These are phyloP conservation scores for Paecilomyces formosus DNA, from an alignment of 2,329 filamentous ascomycete species.

Conservation along the genomic window DNA sequence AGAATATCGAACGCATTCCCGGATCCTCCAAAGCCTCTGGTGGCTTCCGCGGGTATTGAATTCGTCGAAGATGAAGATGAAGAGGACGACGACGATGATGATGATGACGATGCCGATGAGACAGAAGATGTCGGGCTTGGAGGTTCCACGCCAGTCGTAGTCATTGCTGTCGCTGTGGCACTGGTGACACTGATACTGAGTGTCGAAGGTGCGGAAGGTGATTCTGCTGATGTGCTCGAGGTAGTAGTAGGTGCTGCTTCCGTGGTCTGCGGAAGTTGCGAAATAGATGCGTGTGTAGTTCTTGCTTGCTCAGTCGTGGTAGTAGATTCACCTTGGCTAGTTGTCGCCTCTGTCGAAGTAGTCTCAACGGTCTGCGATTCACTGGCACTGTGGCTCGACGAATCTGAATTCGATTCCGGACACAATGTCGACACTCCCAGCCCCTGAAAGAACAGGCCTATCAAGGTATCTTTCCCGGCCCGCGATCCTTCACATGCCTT, in stretches of 20 bases:
- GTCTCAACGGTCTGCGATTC: background rate
- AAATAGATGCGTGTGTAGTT: background rate
- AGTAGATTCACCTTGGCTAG: background rate
- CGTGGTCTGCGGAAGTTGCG: background rate
- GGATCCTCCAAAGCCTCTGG: background rate
- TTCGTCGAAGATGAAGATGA: background rate
- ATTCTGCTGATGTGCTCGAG: background rate
- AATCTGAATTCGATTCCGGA: background rate
- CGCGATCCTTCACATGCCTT: background rate
- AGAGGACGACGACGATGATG: background rate
- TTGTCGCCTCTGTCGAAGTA: background rate
- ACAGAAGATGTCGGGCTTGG: background rate
- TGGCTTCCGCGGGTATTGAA: background rate
- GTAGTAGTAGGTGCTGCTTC: background rate
- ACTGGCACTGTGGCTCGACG: background rate
- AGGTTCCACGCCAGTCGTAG: background rate
- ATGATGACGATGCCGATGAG: background rate
- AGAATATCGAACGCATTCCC: conserved; percentile 2
- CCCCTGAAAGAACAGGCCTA: conserved; percentile 1
- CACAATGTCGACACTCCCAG: conserved; percentile 1
- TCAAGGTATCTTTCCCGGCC: background rate
- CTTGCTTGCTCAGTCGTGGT: background rate
- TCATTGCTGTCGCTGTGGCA: background rate
- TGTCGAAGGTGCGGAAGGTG: background rate
- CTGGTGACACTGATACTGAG: background rate